Percentiles rank a stretch among this genome's conserved stretches.
Conservation (phyloP, 2,329 filamentous ascomycete species). For the Microcyclospora pomicola region DNA sequence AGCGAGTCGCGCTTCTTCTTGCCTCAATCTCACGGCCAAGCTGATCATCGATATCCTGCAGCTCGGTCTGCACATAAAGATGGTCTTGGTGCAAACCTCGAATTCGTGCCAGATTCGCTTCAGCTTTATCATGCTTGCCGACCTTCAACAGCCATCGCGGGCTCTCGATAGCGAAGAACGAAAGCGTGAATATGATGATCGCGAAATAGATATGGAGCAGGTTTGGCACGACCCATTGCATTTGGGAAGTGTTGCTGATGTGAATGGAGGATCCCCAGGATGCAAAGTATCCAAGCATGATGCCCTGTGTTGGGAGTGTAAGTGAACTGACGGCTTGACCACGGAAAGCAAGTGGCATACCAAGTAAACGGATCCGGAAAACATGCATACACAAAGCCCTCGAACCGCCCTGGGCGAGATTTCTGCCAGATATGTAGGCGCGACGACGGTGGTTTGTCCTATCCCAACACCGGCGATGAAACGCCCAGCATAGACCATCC, state of each 20-base stretch:
- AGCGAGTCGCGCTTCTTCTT: slow-evolving; percentile 49
- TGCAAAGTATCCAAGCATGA: slow-evolving; percentile 66
- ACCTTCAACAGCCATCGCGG: slow-evolving; percentile 23
- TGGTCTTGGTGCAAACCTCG: slow-evolving; percentile 18
- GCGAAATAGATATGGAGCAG: slow-evolving; percentile 68
- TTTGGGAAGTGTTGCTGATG: slow-evolving; percentile 27
- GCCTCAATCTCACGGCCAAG: slow-evolving; percentile 61
- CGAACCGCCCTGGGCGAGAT: slow-evolving; percentile 18
- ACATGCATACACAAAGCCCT: slow-evolving; percentile 59
- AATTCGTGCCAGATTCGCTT: slow-evolving; percentile 16
- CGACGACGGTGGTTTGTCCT: slow-evolving; percentile 42
- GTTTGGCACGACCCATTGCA: slow-evolving; percentile 53
- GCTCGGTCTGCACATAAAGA: slow-evolving; percentile 32
- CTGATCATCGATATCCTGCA: slow-evolving; percentile 49
- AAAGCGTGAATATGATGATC: slow-evolving; percentile 54
- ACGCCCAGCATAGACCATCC: slow-evolving; percentile 25
- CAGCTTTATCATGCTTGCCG: slow-evolving; percentile 19
- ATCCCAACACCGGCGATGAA: slow-evolving; percentile 30
- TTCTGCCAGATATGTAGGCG: slow-evolving; percentile 48
- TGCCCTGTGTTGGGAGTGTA: slow-evolving; percentile 18
- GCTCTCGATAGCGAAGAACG: slow-evolving; percentile 28
- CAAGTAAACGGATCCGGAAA: slow-evolving; percentile 55
- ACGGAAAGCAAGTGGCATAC: slow-evolving; percentile 25
- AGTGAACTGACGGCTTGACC: no score
- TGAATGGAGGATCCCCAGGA: slow-evolving; percentile 42